Evolutionary conservation across 495 filamentous ascomycete species (phyloP).

Genomic region (Daldinia grandis): DNA sequence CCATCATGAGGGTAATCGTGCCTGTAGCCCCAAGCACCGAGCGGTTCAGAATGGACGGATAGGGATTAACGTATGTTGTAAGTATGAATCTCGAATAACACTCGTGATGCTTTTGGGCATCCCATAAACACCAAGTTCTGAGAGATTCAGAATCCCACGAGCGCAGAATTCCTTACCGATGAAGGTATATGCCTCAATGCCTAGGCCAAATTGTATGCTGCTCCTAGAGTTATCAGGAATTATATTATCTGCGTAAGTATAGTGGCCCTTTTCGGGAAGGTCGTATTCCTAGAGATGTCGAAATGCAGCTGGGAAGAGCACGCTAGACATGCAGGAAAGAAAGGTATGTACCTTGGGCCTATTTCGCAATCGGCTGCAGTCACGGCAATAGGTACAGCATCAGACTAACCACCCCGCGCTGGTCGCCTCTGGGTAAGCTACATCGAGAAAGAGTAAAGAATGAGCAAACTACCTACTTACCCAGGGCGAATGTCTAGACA

Average conservation of each 20-base stretch:
- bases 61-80: not conserved
- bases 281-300: constrained; percentile 17
- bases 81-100: not conserved
- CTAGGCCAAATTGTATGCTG: not conserved
- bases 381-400: not conserved
- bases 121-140: not conserved
- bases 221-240: not conserved
- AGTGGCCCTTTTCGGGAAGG: constrained; percentile 15
- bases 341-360: not conserved
- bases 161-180: not conserved
- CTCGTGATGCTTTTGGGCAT: not conserved
- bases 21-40: not conserved
- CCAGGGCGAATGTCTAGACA: no score
- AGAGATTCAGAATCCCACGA: not conserved
- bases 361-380: constrained; percentile 9
- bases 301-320: constrained; percentile 18
- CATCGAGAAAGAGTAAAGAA: not conserved
- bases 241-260: not conserved
- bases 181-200: not conserved
- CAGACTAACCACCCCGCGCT: constrained; percentile 17
- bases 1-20: constrained; percentile 10
- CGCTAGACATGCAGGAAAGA: constrained; percentile 8
- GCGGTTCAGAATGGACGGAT: not conserved
- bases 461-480: no score
- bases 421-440: not conserved